phyloP scores from a whole-genome alignment of 2,329 filamentous ascomycete genomes.

The Xylaria sp. region DNA sequence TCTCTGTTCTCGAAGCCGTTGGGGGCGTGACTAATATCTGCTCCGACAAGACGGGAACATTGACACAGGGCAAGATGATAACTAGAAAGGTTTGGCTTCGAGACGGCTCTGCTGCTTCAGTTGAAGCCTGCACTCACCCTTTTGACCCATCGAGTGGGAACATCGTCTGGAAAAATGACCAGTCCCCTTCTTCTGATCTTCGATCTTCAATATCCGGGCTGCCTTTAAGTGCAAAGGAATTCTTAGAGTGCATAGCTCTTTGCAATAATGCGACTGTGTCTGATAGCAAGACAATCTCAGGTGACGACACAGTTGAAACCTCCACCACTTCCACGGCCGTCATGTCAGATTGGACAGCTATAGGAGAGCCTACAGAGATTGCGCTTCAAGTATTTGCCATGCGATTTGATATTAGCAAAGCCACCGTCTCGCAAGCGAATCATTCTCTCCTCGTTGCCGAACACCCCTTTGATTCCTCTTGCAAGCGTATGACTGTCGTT shows the following conservation, averaged over 20 bases:
- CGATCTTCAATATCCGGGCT: slow-evolving; percentile 42
- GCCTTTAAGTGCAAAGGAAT: slow-evolving; percentile 55
- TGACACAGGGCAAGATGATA: slow-evolving; percentile 75
- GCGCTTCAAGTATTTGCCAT: slow-evolving; percentile 79
- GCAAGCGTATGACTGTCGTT: slow-evolving; percentile 80
- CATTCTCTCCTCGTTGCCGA: slow-evolving; percentile 67
- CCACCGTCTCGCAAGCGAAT: slow-evolving; percentile 52
- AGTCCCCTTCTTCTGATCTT: slow-evolving; percentile 42
- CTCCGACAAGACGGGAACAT: slow-evolving; percentile 76
- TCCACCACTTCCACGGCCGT: slow-evolving; percentile 60
- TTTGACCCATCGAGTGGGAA: slow-evolving; percentile 70
- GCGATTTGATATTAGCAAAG: slow-evolving; percentile 68
- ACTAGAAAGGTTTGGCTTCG: slow-evolving; percentile 71
- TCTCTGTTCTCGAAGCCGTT: slow-evolving; percentile 73
- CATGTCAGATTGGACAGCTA: slow-evolving; percentile 64
- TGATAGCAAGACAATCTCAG: slow-evolving; percentile 52
- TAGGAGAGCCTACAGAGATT: slow-evolving; percentile 78
- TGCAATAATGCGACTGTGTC: slow-evolving; percentile 69
- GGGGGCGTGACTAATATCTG: slow-evolving; percentile 77
- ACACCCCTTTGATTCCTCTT: slow-evolving; percentile 77
- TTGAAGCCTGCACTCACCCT: slow-evolving; percentile 67
- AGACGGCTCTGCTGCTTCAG: slow-evolving; percentile 62
- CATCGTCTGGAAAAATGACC: slow-evolving; percentile 57
- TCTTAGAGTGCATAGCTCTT: slow-evolving; percentile 66
- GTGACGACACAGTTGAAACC: slow-evolving; percentile 59